These are phyloP conservation scores for Scedosporium minutisporum DNA, from an alignment of 2,329 filamentous ascomycete species.

Conservation along the genomic window DNA sequence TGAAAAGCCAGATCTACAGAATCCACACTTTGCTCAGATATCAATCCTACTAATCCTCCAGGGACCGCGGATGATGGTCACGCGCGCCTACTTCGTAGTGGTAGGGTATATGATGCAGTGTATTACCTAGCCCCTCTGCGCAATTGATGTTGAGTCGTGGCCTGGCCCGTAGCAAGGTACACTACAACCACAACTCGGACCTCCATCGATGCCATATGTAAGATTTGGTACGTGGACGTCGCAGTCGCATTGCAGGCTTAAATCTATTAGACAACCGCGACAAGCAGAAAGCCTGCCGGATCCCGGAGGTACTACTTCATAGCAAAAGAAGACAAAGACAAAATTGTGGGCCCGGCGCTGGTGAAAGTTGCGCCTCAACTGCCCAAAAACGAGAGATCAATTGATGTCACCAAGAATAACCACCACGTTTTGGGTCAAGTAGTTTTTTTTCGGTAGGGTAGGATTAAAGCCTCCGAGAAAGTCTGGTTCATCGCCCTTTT, in stretches of 20 bases:
- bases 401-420: background rate
- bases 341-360: background rate
- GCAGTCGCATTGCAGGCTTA: background rate
- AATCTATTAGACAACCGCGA: background rate
- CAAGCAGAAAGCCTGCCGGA: background rate
- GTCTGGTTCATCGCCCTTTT: background rate
- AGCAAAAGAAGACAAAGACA: background rate
- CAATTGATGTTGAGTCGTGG: no score
- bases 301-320: background rate
- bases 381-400: background rate
- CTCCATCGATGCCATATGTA: background rate
- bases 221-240: background rate
- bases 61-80: background rate
- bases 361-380: no score
- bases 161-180: no score
- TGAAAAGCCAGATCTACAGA: background rate
- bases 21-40: background rate
- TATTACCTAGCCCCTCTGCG: background rate
- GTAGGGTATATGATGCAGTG: background rate
- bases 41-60: background rate
- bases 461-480: background rate
- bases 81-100: background rate
- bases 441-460: background rate
- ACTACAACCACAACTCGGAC: no score
- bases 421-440: background rate